These are phyloP conservation scores for Candida easanensis DNA, from an alignment of 805 yeast species.

Conservation along the genomic window DNA sequence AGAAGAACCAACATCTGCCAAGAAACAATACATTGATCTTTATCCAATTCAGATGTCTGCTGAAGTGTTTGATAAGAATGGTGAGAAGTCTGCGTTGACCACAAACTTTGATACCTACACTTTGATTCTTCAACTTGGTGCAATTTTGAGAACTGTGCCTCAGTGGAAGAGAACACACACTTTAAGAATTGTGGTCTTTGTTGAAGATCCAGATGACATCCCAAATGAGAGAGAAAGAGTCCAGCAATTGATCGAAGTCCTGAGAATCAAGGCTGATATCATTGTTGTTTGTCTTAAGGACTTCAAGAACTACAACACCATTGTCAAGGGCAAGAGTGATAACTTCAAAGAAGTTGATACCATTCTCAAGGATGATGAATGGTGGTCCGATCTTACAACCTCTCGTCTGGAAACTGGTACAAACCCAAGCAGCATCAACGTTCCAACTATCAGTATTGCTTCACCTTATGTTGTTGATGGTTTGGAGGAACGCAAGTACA, in stretches of 20 bases:
- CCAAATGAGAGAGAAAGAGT: slow-evolving; percentile 67
- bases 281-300: slow-evolving; percentile 64
- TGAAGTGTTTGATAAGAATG: slow-evolving; percentile 61
- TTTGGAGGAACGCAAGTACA: slow-evolving; percentile 30
- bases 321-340: slow-evolving; percentile 63
- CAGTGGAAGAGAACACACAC: slow-evolving; percentile 81
- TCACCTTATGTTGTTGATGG: slow-evolving; percentile 23
- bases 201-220: slow-evolving; percentile 70
- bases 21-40: slow-evolving; percentile 68
- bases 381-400: slow-evolving; percentile 77
- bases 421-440: slow-evolving; percentile 26
- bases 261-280: slow-evolving; percentile 83
- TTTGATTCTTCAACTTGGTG: slow-evolving; percentile 88
- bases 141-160: slow-evolving; percentile 88
- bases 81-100: slow-evolving; percentile 64
- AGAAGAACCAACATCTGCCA: slow-evolving; percentile 29
- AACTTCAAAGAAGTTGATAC: slow-evolving; percentile 45
- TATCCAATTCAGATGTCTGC: slow-evolving; percentile 98
- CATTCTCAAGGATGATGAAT: slow-evolving; percentile 58
- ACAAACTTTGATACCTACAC: slow-evolving; percentile 97
- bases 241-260: slow-evolving; percentile 58
- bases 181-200: slow-evolving; percentile 84
- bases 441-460: slow-evolving; percentile 34
- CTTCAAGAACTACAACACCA: slow-evolving; percentile 64
- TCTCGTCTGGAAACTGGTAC: slow-evolving; percentile 42